These are phyloP conservation scores for Tephrocybe sp. DNA, from an alignment of 768 basidiomycete species.

Conservation along the genomic window DNA sequence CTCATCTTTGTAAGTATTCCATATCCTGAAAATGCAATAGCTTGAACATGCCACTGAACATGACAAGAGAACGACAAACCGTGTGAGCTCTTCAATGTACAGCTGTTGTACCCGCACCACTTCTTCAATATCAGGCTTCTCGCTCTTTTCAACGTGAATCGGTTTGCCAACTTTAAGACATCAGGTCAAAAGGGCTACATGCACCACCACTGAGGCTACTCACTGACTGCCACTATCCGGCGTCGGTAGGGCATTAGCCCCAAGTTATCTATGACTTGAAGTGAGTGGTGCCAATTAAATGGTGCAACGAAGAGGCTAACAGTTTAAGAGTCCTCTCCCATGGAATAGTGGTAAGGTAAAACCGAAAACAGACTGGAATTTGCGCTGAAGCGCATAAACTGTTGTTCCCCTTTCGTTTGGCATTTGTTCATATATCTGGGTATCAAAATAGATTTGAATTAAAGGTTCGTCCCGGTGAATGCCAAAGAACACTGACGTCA, in stretches of 20 bases:
- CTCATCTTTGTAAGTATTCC: conserved; percentile 94
- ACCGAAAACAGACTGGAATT: conserved; percentile 89
- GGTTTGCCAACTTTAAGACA: conserved; percentile 76
- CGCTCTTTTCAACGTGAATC: conserved; percentile 73
- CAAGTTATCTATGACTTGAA: conserved; percentile 68
- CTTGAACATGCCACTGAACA: background rate
- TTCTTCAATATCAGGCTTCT: conserved; percentile 82
- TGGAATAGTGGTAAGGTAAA: conserved; percentile 98
- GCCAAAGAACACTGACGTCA: conserved; percentile 58
- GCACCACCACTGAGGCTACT: conserved; percentile 37
- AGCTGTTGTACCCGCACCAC: conserved; percentile 73
- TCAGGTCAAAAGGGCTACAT: background rate
- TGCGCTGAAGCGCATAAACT: conserved; percentile 82
- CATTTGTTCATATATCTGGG: conserved; percentile 94
- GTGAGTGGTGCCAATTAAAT: background rate
- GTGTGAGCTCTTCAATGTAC: conserved; percentile 91
- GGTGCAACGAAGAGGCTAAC: conserved; percentile 39
- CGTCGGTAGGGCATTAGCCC: conserved; percentile 96
- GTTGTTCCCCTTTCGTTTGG: conserved; percentile 92
- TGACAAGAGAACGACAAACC: conserved; percentile 47
- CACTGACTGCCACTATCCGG: conserved; percentile 94
- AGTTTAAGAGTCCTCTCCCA: conserved; percentile 92
- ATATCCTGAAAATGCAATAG: conserved; percentile 59
- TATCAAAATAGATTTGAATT: conserved; percentile 1
- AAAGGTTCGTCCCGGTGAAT: background rate